Evolutionary conservation across 2,329 filamentous ascomycete genomes (phyloP).

Genomic region (Paramyrothecium roridum): DNA sequence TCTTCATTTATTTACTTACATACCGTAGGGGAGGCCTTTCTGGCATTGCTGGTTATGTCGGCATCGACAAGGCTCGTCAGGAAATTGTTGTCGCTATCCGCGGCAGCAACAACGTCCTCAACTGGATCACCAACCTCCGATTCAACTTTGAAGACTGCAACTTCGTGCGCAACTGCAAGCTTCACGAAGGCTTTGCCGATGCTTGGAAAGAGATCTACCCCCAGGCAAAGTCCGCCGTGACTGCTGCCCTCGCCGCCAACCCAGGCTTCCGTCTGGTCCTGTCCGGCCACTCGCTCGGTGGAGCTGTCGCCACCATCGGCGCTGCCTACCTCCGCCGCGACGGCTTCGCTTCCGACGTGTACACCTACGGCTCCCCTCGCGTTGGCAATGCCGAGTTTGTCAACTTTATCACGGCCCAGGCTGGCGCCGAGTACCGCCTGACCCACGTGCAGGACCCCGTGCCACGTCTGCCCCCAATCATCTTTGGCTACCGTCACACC

Average conservation of each 20-base stretch:
- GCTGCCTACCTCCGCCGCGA: slow-evolving; percentile 50
- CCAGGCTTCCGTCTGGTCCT: slow-evolving; percentile 51
- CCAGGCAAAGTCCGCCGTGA: slow-evolving; percentile 39
- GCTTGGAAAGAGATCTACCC: slow-evolving; percentile 53
- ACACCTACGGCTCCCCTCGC: slow-evolving; percentile 66
- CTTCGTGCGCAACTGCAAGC: slow-evolving; percentile 36
- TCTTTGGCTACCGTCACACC: slow-evolving; percentile 63
- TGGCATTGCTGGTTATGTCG: slow-evolving; percentile 49
- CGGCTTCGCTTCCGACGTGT: slow-evolving; percentile 50
- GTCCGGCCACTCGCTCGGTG: slow-evolving; percentile 70
- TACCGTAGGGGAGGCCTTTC: slow-evolving; percentile 33
- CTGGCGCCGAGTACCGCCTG: slow-evolving; percentile 56
- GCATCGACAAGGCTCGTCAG: slow-evolving; percentile 42
- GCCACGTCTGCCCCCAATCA: slow-evolving; percentile 60
- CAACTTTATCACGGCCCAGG: slow-evolving; percentile 49
- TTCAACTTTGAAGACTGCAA: slow-evolving; percentile 25
- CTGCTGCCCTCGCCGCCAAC: slow-evolving; percentile 38
- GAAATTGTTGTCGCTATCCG: slow-evolving; percentile 60
- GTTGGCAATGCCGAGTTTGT: slow-evolving; percentile 57
- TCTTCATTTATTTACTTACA: slow-evolving; percentile 8
- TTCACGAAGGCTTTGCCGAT: slow-evolving; percentile 57
- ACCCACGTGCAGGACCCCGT: slow-evolving; percentile 68
- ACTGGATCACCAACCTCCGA: slow-evolving; percentile 57
- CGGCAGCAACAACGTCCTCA: slow-evolving; percentile 55
- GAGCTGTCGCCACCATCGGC: slow-evolving; percentile 59